phyloP scores from a whole-genome alignment of 2,329 filamentous ascomycete species.

The Fusarium nisikadoi region DNA sequence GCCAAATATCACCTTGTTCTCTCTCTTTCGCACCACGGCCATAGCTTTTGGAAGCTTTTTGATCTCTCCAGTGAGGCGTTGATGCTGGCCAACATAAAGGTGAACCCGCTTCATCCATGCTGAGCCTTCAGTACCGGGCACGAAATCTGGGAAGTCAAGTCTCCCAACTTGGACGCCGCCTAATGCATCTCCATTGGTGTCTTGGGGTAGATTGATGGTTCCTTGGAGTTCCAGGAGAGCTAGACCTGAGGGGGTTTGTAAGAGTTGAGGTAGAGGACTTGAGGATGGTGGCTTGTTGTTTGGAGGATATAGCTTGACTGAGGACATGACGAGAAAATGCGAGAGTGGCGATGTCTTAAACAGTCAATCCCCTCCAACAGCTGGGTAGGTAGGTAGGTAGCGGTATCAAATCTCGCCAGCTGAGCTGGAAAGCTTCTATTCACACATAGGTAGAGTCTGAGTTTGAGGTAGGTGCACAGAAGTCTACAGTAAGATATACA shows the following conservation, averaged over 20 bases:
- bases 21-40: slow-evolving; percentile 76
- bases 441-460: neutral
- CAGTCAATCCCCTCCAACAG: neutral
- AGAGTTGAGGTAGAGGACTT: slow-evolving; percentile 78
- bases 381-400: neutral
- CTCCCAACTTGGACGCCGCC: slow-evolving; percentile 67
- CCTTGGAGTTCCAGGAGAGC: slow-evolving; percentile 94
- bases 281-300: slow-evolving; percentile 40
- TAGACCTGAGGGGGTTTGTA: slow-evolving; percentile 89
- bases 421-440: neutral
- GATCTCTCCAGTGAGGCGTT: slow-evolving; percentile 88
- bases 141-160: slow-evolving; percentile 82
- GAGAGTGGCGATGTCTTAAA: neutral
- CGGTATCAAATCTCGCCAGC: neutral
- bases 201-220: slow-evolving; percentile 78
- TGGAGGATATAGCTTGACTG: slow-evolving; percentile 55
- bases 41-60: slow-evolving; percentile 85
- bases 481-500: neutral
- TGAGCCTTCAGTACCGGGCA: slow-evolving; percentile 58
- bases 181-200: slow-evolving; percentile 47
- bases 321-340: slow-evolving; percentile 46
- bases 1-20: slow-evolving; percentile 55
- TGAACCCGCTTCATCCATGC: slow-evolving; percentile 93
- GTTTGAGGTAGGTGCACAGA: slow-evolving; percentile 13
- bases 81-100: slow-evolving; percentile 87